phyloP scores from a whole-genome alignment of 225 moss, liverwort and hornwort genomes.

The Pleurozium schreberi region DNA sequence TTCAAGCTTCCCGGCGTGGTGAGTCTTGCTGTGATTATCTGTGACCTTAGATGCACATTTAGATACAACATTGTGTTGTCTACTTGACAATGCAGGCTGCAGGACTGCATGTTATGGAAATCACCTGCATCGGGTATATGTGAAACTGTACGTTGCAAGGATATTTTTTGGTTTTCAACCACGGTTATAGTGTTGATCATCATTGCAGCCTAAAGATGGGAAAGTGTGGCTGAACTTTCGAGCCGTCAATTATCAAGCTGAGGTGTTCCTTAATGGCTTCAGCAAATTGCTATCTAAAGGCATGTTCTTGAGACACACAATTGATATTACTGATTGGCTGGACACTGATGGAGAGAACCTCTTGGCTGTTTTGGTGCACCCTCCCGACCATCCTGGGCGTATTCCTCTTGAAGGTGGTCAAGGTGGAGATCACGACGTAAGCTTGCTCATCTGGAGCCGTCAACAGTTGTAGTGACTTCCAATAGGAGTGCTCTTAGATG shows the following conservation, averaged over 20 bases:
- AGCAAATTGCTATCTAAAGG: slow-evolving; percentile 55
- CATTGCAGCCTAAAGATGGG: slow-evolving; percentile 32
- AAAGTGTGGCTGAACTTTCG: slow-evolving; percentile 66
- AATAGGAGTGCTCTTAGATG: background rate
- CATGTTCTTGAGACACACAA: slow-evolving; percentile 76
- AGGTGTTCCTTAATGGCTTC: slow-evolving; percentile 81
- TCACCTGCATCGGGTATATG: background rate
- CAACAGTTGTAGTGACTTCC: background rate
- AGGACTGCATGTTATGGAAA: background rate
- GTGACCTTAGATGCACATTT: background rate
- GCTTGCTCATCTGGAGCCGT: background rate
- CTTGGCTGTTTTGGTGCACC: slow-evolving; percentile 73
- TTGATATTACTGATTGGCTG: slow-evolving; percentile 74
- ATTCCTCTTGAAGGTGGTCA: slow-evolving; percentile 93
- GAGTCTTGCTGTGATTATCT: background rate
- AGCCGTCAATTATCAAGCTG: slow-evolving; percentile 87
- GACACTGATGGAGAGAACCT: slow-evolving; percentile 34
- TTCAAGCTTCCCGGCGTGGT: slow-evolving; percentile 48
- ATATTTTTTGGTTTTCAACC: background rate
- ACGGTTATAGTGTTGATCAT: background rate
- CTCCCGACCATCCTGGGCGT: slow-evolving; percentile 83
- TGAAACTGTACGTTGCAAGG: background rate
- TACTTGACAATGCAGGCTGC: background rate
- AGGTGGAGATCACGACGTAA: slow-evolving; percentile 96
- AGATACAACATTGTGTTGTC: background rate